Evolutionary conservation across 371 early-diverging fungal genomes (phyloP), one percentile per base, ranked within the genome.

Genomic region (Basidiobolus meristosporus): DNA sequence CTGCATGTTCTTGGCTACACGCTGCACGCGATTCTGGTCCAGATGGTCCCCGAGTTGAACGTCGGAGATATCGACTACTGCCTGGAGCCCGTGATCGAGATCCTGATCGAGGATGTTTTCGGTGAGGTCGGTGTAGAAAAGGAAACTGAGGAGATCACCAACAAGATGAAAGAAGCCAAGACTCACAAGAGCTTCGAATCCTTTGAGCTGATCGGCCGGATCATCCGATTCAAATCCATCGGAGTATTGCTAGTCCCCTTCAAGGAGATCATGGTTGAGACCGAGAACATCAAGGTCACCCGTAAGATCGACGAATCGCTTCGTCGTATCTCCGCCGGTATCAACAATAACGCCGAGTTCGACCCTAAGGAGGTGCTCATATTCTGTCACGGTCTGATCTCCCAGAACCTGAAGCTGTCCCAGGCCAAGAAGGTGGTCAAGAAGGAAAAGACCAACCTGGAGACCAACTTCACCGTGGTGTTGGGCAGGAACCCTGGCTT

Each of bases 1-100:
- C 60, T 80, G 28, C 96, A 96, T 52, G 85, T 96, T 5, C 72
- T 96, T 11, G 85, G 84, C 7, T 93, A 73, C 57, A 90, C 95
- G 0, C 52, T 92, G 38, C 80, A 90, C 48, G 55, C 77, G 1
- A 48, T 98, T 42, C 47, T 95, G 20, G 57, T 57, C 10, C 71
- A 74, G 34, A 56, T 87, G 32, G 51, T 68, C 7, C 65, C 74
- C 7, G 65, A 59, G 1, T 35, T 75, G 20, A 51, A 66, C 16
- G 68, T 69, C 0, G 88, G 88, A 15, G 70, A 68, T 5, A 46
- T 95, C n/a, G 90, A 96, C 50, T 60, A 73, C 41, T 79, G 85
- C 39, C 51, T 86, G 5, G 62, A 60, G 22, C 62, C 61, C 6
- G 52, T 92, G 19, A 66, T 82, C 1, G 53, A 63, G 16, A 68